These are phyloP conservation scores for Phyllostachys edulis DNA, from an alignment of 176 grass and related monocot genomes.

Conservation along the genomic window DNA sequence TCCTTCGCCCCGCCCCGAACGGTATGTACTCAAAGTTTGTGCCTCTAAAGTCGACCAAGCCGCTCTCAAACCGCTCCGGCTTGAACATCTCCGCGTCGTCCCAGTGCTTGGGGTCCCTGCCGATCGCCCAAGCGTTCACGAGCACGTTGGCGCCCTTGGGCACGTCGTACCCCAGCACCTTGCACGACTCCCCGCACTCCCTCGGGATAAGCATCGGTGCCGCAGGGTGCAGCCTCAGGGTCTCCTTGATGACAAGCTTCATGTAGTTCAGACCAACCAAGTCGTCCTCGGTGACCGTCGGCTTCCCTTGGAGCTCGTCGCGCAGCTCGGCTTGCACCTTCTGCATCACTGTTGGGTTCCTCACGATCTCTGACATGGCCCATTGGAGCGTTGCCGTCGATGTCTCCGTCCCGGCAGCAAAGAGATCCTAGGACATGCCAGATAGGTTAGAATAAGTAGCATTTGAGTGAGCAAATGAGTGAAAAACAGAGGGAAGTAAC, in stretches of 20 bases:
- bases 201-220: conserved; percentile 19
- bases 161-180: conserved; percentile 40
- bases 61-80: not conserved
- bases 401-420: conserved; percentile 41
- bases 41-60: not conserved
- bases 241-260: conserved; percentile 45
- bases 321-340: conserved; percentile 34
- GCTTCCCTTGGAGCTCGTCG: not conserved
- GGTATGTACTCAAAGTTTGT: not conserved
- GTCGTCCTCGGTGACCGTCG: conserved; percentile 39
- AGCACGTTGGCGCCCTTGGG: conserved; percentile 11
- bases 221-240: conserved; percentile 34
- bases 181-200: conserved; percentile 18
- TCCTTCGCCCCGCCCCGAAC: not conserved
- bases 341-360: not conserved
- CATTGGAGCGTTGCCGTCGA: conserved; percentile 36
- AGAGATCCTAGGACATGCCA: conserved; percentile 30
- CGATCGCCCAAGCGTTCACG: not conserved
- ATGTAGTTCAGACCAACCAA: conserved; percentile 33
- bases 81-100: not conserved
- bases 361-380: conserved; percentile 43
- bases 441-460: too few species aligned
- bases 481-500: not conserved
- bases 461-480: not conserved
- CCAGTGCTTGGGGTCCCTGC: not conserved